Evolutionary conservation across 257 asterid genomes (phyloP).

Genomic region (Thymus mandschuricus): DNA sequence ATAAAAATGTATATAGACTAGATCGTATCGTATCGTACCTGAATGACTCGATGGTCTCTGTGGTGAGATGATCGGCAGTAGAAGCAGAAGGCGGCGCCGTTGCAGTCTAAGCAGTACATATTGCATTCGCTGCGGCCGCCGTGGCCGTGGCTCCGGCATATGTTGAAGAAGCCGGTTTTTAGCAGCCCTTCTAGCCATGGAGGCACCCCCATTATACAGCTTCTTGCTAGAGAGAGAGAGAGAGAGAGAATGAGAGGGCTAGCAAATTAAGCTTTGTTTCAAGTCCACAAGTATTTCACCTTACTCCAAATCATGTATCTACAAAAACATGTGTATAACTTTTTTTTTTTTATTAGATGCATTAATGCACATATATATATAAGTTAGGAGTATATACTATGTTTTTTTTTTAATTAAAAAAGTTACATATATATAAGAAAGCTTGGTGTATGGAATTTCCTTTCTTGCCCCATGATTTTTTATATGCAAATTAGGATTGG

Average conservation of each 20-base stretch:
- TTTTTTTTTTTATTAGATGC: conserved; percentile 5
- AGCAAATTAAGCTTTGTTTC: conserved; percentile 45
- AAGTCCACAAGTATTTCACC: conserved; percentile 48
- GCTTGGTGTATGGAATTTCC: background rate
- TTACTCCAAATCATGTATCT: conserved; percentile 26
- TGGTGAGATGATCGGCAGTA: conserved; percentile 79
- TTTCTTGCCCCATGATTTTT: background rate
- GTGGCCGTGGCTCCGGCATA: conserved; percentile 61
- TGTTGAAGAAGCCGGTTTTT: conserved; percentile 54
- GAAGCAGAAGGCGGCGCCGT: conserved; percentile 58
- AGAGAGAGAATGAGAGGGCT: conserved; percentile 30
- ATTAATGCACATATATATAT: background rate
- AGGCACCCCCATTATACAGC: conserved; percentile 52
- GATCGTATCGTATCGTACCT: conserved; percentile 40
- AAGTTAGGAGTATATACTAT: background rate
- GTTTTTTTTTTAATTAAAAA: too few relatives aligned
- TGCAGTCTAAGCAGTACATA: conserved; percentile 76
- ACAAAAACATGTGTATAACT: conserved; percentile 13
- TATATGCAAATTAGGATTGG: too few relatives aligned
- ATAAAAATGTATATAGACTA: too few relatives aligned
- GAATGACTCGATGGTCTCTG: conserved; percentile 77
- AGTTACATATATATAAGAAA: background rate
- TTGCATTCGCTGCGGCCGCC: conserved; percentile 75
- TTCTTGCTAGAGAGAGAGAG: background rate
- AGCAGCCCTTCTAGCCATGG: conserved; percentile 74